phyloP scores from a whole-genome alignment of 768 basidiomycete species.

The Lepiota brunneoincarnata region DNA sequence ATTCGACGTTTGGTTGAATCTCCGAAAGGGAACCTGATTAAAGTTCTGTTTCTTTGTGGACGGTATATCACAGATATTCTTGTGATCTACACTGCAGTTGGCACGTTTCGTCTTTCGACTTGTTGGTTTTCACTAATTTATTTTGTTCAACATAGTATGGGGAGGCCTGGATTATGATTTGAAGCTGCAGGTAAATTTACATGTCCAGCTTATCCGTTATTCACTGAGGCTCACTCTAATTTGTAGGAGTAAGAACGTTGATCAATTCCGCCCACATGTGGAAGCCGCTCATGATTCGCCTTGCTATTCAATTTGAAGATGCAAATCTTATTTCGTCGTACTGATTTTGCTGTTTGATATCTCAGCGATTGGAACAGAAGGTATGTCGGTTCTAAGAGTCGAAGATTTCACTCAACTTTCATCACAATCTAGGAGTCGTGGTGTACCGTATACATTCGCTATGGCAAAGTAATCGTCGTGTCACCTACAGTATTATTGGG shows the following conservation, averaged over 20 bases:
- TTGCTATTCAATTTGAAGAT: background rate
- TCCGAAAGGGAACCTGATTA: background rate
- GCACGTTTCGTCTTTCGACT: background rate
- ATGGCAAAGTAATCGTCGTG: slow-evolving; percentile 1
- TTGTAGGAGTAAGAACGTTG: background rate
- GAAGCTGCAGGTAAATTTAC: background rate
- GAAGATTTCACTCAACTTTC: background rate
- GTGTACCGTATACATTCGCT: background rate
- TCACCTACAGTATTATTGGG: background rate
- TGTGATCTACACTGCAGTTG: background rate
- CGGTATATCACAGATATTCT: background rate
- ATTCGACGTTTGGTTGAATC: background rate
- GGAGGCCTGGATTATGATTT: background rate
- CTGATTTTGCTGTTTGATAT: background rate
- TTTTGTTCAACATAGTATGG: background rate
- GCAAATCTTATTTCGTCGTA: background rate
- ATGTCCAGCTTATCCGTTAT: background rate
- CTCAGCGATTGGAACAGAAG: slow-evolving; percentile 1
- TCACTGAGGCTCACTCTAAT: background rate
- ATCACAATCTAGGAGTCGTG: background rate
- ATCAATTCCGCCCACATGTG: too few relatives aligned
- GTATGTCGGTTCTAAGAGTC: background rate
- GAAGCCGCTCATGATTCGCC: background rate
- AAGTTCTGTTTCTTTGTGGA: slow-evolving; percentile 1
- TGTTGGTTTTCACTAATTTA: background rate